These are phyloP conservation scores for Colletotrichum chrysophilum DNA, from an alignment of 2,329 filamentous ascomycete genomes.

Conservation along the genomic window DNA sequence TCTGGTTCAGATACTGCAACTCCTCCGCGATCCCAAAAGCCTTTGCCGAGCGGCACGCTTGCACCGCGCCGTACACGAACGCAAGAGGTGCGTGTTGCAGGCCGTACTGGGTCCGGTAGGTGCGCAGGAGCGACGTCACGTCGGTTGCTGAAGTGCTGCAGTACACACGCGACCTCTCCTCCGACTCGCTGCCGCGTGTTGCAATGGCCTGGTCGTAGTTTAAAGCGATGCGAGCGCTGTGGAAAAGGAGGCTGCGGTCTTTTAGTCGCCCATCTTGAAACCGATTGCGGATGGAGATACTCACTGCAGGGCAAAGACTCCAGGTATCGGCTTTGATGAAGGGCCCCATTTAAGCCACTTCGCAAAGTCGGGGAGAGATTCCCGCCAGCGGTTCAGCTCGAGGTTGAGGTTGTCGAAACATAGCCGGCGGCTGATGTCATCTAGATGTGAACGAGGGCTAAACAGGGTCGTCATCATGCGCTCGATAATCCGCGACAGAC, in stretches of 20 bases:
- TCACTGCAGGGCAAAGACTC: conserved; percentile 27
- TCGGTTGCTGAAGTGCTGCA: conserved; percentile 26
- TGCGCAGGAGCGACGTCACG: conserved; percentile 24
- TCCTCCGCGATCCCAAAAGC: not conserved
- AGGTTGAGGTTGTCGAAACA: conserved; percentile 24
- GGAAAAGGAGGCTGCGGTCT: conserved; percentile 19
- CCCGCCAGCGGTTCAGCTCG: conserved; percentile 24
- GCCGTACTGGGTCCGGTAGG: conserved; percentile 26
- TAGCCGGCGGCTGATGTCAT: not conserved
- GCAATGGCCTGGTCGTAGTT: conserved; percentile 25
- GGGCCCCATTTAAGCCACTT: conserved; percentile 27
- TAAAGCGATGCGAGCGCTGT: conserved; percentile 28
- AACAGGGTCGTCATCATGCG: conserved; percentile 25
- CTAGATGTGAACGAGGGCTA: not conserved
- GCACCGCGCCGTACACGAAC: conserved; percentile 27
- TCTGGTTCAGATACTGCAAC: not conserved
- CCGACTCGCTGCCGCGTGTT: not conserved
- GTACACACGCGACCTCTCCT: not conserved
- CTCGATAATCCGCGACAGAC: conserved; percentile 24
- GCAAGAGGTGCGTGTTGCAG: conserved; percentile 26
- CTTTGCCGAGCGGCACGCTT: conserved; percentile 22
- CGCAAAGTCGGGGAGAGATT: conserved; percentile 20
- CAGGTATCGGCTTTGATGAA: conserved; percentile 7
- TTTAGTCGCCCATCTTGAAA: not conserved
- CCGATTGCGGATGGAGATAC: not conserved